These are phyloP conservation scores for Extremus antarcticus DNA, from an alignment of 495 filamentous ascomycete genomes.

Conservation along the genomic window DNA sequence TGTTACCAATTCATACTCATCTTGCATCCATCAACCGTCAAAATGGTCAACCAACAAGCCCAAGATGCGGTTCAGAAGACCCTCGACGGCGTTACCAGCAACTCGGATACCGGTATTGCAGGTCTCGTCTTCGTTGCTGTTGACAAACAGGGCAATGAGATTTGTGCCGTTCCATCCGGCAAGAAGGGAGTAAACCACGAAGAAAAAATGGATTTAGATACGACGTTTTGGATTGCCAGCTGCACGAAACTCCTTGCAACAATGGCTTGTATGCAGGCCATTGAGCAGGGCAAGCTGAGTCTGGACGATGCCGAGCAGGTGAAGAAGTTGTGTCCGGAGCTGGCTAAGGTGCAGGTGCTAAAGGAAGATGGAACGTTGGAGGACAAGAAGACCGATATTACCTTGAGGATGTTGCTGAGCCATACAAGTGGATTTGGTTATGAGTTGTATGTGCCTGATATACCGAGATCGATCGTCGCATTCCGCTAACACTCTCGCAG, in stretches of 20 bases:
- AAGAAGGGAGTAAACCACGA: slow-evolving; percentile 30
- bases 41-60: slow-evolving; percentile 21
- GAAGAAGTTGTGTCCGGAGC: slow-evolving; percentile 40
- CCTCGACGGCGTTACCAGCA: slow-evolving; percentile 21
- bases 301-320: slow-evolving; percentile 43
- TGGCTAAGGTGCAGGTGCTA: slow-evolving; percentile 40
- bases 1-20: too few relatives aligned
- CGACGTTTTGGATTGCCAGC: slow-evolving; percentile 39
- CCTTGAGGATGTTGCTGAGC: slow-evolving; percentile 49
- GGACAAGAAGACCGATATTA: slow-evolving; percentile 45
- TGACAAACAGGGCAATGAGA: slow-evolving; percentile 36
- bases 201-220: slow-evolving; percentile 42
- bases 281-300: slow-evolving; percentile 42
- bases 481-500: background rate
- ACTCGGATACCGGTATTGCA: slow-evolving; percentile 33
- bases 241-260: slow-evolving; percentile 45
- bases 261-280: slow-evolving; percentile 51
- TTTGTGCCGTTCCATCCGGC: slow-evolving; percentile 41
- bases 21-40: background rate
- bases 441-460: slow-evolving; percentile 2
- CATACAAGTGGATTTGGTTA: slow-evolving; percentile 43
- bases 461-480: too few relatives aligned
- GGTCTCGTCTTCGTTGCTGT: slow-evolving; percentile 40
- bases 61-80: slow-evolving; percentile 16
- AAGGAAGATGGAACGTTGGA: slow-evolving; percentile 36